Evolutionary conservation across 2,329 filamentous ascomycete genomes (phyloP).

Genomic region (Verticillium alfalfae): DNA sequence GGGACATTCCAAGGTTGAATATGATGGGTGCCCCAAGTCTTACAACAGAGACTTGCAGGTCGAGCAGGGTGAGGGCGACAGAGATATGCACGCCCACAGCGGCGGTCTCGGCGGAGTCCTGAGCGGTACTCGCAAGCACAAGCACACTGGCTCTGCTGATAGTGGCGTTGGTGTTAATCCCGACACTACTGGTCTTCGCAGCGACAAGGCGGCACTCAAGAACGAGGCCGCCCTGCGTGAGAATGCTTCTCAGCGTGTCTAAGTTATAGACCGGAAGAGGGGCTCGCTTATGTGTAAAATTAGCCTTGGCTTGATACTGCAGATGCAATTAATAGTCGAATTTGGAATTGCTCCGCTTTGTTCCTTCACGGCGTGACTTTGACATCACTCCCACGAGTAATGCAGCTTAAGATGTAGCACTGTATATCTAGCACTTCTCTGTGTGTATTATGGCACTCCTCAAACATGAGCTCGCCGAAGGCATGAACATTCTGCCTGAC

Average conservation of each 20-base stretch:
- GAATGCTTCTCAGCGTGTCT: not conserved
- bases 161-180: not conserved
- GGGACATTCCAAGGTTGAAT: constrained; percentile 47
- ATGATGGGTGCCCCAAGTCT: constrained; percentile 54
- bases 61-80: constrained; percentile 1
- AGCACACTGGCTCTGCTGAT: not conserved
- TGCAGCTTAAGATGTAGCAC: too few relatives aligned
- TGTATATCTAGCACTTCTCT: too few relatives aligned
- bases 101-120: too few relatives aligned
- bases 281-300: not conserved
- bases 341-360: too few relatives aligned
- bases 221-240: not conserved
- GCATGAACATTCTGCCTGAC: too few relatives aligned
- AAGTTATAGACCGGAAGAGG: not conserved
- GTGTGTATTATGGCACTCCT: too few relatives aligned
- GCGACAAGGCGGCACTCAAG: not conserved
- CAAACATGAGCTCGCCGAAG: too few relatives aligned
- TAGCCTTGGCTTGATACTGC: not conserved
- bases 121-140: not conserved
- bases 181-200: not conserved
- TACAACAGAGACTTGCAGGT: constrained; percentile 20
- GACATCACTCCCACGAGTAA: too few relatives aligned
- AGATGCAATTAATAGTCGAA: too few relatives aligned
- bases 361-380: too few relatives aligned
- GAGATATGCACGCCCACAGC: not conserved